phyloP scores from a whole-genome alignment of 768 basidiomycete genomes.

The Chalciporus pseudorubinellus region DNA sequence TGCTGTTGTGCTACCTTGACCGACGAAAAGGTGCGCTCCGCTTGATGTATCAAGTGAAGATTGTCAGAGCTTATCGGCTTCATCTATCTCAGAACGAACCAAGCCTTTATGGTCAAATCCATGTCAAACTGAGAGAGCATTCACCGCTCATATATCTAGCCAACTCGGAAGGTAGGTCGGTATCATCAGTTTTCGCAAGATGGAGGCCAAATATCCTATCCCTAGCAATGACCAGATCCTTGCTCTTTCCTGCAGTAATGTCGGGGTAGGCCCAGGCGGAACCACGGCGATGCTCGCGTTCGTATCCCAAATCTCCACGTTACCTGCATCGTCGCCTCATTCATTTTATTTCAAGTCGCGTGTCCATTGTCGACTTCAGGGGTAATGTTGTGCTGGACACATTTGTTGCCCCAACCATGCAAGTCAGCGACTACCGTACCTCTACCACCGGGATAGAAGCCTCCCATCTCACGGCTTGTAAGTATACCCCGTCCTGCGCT shows the following conservation, averaged over 20 bases:
- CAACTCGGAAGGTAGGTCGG: slow-evolving; percentile 15
- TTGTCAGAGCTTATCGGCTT: slow-evolving; percentile 23
- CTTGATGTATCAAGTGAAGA: slow-evolving; percentile 19
- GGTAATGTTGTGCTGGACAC: slow-evolving; percentile 61
- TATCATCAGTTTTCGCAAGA: slow-evolving; percentile 18
- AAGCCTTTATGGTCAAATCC: slow-evolving; percentile 9
- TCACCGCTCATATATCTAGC: slow-evolving; percentile 26
- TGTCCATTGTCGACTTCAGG: slow-evolving; percentile 53
- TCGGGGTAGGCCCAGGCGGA: slow-evolving; percentile 81
- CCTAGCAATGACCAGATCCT: slow-evolving; percentile 47
- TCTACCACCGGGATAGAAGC: slow-evolving; percentile 55
- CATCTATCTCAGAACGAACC: slow-evolving; percentile 20
- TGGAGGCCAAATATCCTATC: slow-evolving; percentile 34
- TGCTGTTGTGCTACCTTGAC: slow-evolving; percentile 14
- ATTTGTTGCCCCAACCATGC: slow-evolving; percentile 62
- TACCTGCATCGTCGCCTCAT: slow-evolving; percentile 9
- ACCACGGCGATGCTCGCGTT: slow-evolving; percentile 83
- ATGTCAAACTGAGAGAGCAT: slow-evolving; percentile 18
- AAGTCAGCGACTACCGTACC: slow-evolving; percentile 74
- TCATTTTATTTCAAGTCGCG: slow-evolving; percentile 36
- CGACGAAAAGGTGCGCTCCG: slow-evolving; percentile 9
- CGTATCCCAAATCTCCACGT: slow-evolving; percentile 27
- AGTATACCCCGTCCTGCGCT: slow-evolving; percentile 11
- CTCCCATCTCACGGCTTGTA: slow-evolving; percentile 40
- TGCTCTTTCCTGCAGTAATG: slow-evolving; percentile 61